Conservation (phyloP, 805 yeast genomes). For the Dipodascus geniculatus region DNA sequence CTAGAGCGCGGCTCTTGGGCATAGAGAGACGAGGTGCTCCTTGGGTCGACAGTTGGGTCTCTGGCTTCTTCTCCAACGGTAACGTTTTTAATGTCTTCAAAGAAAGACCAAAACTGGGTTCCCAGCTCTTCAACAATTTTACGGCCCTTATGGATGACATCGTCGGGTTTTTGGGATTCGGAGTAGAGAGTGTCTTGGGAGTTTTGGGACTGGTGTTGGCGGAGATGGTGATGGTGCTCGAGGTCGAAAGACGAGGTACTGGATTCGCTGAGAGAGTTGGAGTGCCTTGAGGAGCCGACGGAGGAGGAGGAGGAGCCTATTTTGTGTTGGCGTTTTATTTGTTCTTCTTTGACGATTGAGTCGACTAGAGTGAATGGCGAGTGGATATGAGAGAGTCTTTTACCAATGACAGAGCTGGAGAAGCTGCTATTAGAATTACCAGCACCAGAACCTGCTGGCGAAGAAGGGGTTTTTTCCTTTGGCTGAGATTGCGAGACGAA, state of each 20-base stretch:
- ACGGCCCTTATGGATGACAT: constrained; percentile 21
- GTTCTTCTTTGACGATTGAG: neutral
- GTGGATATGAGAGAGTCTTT: neutral
- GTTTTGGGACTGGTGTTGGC: constrained; percentile 1
- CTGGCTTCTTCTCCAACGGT: constrained; percentile 22
- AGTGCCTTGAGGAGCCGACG: neutral
- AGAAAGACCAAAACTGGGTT: constrained; percentile 25
- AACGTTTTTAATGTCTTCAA: constrained; percentile 25
- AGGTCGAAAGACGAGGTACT: neutral
- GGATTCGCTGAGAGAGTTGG: neutral
- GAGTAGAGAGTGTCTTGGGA: constrained; percentile 4
- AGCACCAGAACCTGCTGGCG: too few species aligned
- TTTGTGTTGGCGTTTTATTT: neutral
- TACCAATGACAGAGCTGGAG: neutral
- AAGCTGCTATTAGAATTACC: too few species aligned
- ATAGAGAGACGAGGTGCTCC: neutral
- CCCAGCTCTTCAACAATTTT: constrained; percentile 25
- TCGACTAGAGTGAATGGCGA: neutral
- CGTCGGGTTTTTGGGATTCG: constrained; percentile 13
- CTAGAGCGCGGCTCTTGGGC: neutral
- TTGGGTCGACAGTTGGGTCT: constrained; percentile 1
- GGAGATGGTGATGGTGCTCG: constrained; percentile 2
- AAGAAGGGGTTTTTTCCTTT: neutral
- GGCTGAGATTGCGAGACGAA: neutral
- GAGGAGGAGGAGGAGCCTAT: neutral